A percentile compares a stretch with the other conserved stretches of the same genome.
Evolutionary conservation across 208 protist species (phyloP).

Genomic region (Leishmania arabica): DNA sequence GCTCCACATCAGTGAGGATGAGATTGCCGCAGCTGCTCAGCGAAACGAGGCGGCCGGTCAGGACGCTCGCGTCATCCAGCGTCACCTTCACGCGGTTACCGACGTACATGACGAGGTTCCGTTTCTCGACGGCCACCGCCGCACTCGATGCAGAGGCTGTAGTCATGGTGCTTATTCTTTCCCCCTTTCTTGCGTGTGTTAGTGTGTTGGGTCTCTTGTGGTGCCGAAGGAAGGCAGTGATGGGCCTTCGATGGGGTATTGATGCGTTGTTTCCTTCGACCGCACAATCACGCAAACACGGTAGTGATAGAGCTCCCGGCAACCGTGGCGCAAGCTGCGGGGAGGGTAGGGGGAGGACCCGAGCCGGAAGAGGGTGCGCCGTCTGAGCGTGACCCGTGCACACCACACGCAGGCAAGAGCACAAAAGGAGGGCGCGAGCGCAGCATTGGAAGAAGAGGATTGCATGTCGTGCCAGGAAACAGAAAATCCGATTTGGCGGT

Average conservation of each 20-base stretch:
- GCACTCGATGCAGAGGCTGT: conserved; percentile 13
- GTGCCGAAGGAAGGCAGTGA: neutral
- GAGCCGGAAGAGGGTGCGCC: neutral
- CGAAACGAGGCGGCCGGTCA: conserved; percentile 77
- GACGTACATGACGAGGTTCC: conserved; percentile 54
- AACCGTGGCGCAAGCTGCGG: neutral
- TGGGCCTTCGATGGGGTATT: neutral
- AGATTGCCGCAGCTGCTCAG: conserved; percentile 67
- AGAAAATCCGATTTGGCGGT: neutral
- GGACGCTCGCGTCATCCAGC: conserved; percentile 68
- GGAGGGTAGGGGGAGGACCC: neutral
- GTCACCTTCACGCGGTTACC: conserved; percentile 69
- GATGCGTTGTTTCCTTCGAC: neutral
- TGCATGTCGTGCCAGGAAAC: neutral
- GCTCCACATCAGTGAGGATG: conserved; percentile 80
- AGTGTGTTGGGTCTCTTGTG: neutral
- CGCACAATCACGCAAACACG: neutral
- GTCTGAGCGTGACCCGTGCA: neutral
- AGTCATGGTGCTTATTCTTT: neutral
- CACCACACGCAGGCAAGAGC: neutral
- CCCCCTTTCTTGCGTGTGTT: neutral
- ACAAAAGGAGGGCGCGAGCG: neutral
- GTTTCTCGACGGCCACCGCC: conserved; percentile 34
- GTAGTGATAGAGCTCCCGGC: neutral
- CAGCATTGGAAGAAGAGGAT: neutral